phyloP scores from a whole-genome alignment of 352 stramenopile genomes.

The Phytophthora crassamura region DNA sequence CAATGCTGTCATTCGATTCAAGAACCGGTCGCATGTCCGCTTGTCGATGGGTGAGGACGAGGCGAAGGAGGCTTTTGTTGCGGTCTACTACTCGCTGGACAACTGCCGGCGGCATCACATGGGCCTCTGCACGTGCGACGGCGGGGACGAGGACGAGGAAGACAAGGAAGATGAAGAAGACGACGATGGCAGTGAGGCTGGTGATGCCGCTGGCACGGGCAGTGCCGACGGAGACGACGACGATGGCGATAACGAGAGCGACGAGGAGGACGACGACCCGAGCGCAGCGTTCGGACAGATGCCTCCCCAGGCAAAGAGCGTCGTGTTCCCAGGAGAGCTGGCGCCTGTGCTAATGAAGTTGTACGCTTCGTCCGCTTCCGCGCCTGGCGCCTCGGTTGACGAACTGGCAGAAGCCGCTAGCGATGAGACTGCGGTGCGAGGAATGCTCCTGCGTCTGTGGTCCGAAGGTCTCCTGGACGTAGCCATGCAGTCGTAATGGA shows the following conservation, averaged over 20 bases:
- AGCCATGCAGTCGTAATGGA: constrained; percentile 26
- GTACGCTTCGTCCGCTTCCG: constrained; percentile 50
- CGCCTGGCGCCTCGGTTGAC: constrained; percentile 36
- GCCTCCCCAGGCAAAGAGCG: constrained; percentile 52
- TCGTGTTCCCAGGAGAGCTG: constrained; percentile 73
- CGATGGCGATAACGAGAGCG: constrained; percentile 36
- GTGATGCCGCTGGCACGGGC: constrained; percentile 19
- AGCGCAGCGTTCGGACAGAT: constrained; percentile 43
- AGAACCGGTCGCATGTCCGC: constrained; percentile 72
- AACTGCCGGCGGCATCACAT: constrained; percentile 89
- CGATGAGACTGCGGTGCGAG: constrained; percentile 72
- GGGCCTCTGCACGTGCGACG: constrained; percentile 72
- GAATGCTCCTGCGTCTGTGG: constrained; percentile 86
- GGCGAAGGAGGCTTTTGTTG: constrained; percentile 62
- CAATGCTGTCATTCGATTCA: constrained; percentile 62
- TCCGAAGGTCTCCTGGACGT: constrained; percentile 70
- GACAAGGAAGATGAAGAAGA: constrained; percentile 33
- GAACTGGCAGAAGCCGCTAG: constrained; percentile 47
- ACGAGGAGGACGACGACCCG: constrained; percentile 41
- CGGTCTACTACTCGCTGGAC: constrained; percentile 72
- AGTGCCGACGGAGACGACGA: constrained; percentile 46
- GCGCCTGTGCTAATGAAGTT: constrained; percentile 73
- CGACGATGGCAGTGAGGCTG: constrained; percentile 35
- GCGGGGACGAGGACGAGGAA: constrained; percentile 36
- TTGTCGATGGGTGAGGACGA: constrained; percentile 73